Conservation (phyloP, 495 filamentous ascomycete genomes). For the Aspergillus indologenus region DNA sequence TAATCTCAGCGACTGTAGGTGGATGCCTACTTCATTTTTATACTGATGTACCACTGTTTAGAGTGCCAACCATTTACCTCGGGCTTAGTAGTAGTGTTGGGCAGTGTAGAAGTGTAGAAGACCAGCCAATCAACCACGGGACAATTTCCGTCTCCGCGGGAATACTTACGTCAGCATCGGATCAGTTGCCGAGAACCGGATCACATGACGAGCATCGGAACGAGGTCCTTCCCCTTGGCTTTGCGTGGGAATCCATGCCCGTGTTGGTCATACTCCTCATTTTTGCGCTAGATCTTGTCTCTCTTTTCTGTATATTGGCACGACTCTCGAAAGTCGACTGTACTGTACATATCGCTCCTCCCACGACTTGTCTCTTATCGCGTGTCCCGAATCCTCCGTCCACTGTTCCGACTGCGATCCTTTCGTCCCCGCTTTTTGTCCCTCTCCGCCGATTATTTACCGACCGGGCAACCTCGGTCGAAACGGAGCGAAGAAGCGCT, state of each 20-base stretch:
- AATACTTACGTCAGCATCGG: not conserved
- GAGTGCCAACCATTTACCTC: too few species aligned
- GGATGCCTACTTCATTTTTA: not conserved
- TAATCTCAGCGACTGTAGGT: conserved; percentile 11
- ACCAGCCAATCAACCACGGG: not conserved
- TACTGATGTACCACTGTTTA: too few species aligned
- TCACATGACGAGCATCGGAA: conserved; percentile 31
- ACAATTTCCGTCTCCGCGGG: not conserved
- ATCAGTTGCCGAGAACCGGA: conserved; percentile 12
- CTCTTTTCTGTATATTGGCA: not conserved
- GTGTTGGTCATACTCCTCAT: not conserved
- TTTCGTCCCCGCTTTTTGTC: conserved; percentile 2
- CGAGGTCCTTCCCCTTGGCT: conserved; percentile 18
- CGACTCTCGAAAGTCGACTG: not conserved
- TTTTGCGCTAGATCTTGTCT: not conserved
- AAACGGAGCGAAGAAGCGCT: not conserved
- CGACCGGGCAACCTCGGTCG: conserved; percentile 9
- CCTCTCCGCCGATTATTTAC: conserved; percentile 8
- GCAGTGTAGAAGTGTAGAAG: too few species aligned
- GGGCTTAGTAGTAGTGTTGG: too few species aligned
- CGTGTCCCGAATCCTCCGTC: not conserved
- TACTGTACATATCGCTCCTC: not conserved
- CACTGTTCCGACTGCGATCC: not conserved
- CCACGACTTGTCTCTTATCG: not conserved
- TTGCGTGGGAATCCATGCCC: conserved; percentile 11